Percentiles rank a stretch among this genome's conserved stretches.
These are phyloP conservation scores for Amanita inopinata DNA, from an alignment of 768 basidiomycete species.

Conservation along the genomic window DNA sequence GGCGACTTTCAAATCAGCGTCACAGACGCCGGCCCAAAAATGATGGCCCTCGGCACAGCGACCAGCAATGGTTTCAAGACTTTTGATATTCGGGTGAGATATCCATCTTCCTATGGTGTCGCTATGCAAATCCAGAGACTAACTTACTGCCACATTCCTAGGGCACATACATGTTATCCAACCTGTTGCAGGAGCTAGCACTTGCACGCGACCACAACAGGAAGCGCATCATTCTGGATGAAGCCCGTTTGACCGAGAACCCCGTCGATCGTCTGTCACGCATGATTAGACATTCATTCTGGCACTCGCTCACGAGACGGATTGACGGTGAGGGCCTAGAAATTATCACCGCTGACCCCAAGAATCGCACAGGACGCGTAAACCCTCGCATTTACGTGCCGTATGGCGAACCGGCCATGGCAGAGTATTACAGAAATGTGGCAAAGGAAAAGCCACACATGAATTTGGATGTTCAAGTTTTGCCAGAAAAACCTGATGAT, in stretches of 20 bases:
- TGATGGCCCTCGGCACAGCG: constrained; percentile 92
- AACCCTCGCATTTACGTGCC: constrained; percentile 95
- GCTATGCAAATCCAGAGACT: constrained; percentile 2
- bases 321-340: constrained; percentile 97
- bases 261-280: constrained; percentile 93
- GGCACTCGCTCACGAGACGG: constrained; percentile 92
- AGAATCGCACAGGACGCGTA: constrained; percentile 86
- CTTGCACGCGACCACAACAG: constrained; percentile 91
- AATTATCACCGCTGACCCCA: constrained; percentile 95
- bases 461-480: constrained; percentile 84
- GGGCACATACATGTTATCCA: constrained; percentile 99
- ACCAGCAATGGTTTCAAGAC: constrained; percentile 97
- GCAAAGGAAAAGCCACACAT: constrained; percentile 89
- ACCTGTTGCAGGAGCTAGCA: constrained; percentile 96
- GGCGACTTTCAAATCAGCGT: constrained; percentile 95
- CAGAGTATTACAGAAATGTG: constrained; percentile 89
- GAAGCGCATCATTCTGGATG: constrained; percentile 97
- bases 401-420: constrained; percentile 87
- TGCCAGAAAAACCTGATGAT: constrained; percentile 83
- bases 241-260: constrained; percentile 94
- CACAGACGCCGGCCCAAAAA: constrained; percentile 93
- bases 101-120: not conserved
- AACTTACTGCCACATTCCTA: constrained; percentile 22
- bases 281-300: constrained; percentile 98
- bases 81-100: constrained; percentile 82